Conservation (phyloP, 192 early-diverging fungal genomes). For the Rhizophlyctis rosea region DNA sequence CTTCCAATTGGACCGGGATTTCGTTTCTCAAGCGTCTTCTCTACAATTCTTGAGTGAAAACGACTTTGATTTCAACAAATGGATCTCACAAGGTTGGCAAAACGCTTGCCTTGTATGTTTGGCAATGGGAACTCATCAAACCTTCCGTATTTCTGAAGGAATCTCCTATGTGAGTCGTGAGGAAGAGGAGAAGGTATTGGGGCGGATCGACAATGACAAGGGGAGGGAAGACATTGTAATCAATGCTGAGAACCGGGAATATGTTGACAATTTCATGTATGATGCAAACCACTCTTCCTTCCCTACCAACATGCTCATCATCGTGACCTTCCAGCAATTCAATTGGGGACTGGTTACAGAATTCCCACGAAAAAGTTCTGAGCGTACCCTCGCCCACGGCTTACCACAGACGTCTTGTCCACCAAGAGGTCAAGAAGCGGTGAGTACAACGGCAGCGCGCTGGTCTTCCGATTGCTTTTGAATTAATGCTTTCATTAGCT, state of each 20-base stretch:
- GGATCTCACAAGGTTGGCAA: slow-evolving; percentile 49
- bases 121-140: background rate
- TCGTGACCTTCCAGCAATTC: slow-evolving; percentile 29
- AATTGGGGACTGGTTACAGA: slow-evolving; percentile 50
- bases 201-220: slow-evolving; percentile 16
- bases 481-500: slow-evolving; percentile 23
- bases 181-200: slow-evolving; percentile 48
- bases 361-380: slow-evolving; percentile 36
- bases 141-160: slow-evolving; percentile 56
- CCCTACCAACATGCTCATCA: too few species aligned
- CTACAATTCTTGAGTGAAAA: slow-evolving; percentile 74
- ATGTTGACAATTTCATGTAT: slow-evolving; percentile 45
- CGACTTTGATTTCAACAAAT: slow-evolving; percentile 90
- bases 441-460: background rate
- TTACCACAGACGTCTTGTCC: slow-evolving; percentile 70
- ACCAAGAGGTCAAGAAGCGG: slow-evolving; percentile 65
- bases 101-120: too few species aligned
- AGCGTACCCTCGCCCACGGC: slow-evolving; percentile 51
- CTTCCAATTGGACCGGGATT: slow-evolving; percentile 52
- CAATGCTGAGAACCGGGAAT: slow-evolving; percentile 51
- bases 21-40: slow-evolving; percentile 48
- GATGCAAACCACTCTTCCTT: slow-evolving; percentile 9
- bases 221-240: slow-evolving; percentile 42
- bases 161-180: slow-evolving; percentile 66
- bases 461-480: background rate